Conservation (phyloP, 257 asterid species). For the Solanum clarkiae region DNA sequence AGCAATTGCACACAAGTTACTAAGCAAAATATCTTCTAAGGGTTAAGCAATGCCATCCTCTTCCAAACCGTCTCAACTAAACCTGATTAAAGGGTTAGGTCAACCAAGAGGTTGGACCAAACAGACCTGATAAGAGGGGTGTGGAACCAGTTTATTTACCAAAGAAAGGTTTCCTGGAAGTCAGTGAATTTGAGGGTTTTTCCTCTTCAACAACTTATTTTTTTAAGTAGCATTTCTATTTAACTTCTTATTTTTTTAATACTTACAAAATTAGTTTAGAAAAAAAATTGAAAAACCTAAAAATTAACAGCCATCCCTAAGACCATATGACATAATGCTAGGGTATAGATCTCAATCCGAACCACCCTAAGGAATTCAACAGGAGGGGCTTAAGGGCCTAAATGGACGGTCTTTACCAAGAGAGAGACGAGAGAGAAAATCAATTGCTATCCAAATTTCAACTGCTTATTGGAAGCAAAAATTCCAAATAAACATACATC, state of each 20-base stretch:
- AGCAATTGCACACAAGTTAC: background rate
- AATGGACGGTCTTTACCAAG: background rate
- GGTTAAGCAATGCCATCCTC: background rate
- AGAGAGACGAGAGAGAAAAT: background rate
- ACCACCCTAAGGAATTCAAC: background rate
- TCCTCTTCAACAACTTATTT: background rate
- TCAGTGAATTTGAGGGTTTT: background rate
- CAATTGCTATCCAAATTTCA: background rate
- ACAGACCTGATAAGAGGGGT: background rate
- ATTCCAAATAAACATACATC: background rate
- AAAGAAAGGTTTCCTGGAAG: background rate
- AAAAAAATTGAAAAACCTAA: too few relatives aligned
- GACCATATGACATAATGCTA: background rate
- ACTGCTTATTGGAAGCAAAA: background rate
- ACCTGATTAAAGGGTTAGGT: background rate
- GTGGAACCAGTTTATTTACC: background rate
- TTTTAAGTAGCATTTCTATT: background rate
- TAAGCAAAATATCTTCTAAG: background rate
- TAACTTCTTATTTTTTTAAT: background rate
- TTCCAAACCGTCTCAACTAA: background rate
- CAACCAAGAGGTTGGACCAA: background rate
- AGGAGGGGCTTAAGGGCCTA: background rate
- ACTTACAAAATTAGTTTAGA: background rate
- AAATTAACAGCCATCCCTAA: background rate
- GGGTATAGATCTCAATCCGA: background rate